Evolutionary conservation across 2,329 filamentous ascomycete genomes (phyloP).

Genomic region (Huntiella moniliformis): DNA sequence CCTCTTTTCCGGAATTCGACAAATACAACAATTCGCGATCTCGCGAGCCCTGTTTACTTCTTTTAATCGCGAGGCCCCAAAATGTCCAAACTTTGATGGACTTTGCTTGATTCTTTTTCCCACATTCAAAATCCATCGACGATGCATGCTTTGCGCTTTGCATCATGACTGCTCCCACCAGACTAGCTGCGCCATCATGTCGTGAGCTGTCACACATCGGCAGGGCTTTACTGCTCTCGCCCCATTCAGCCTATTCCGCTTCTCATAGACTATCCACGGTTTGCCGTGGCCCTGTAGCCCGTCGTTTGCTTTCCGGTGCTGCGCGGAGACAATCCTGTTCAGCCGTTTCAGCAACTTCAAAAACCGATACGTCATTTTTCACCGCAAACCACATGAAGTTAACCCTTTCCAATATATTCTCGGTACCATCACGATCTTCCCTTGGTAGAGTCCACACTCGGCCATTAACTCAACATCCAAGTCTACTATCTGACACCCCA

Average conservation of each 20-base stretch:
- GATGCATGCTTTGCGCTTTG: conserved; percentile 9
- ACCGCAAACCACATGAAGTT: conserved; percentile 7
- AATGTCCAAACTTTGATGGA: neutral
- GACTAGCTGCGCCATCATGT: conserved; percentile 8
- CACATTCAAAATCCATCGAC: neutral
- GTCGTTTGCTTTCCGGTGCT: neutral
- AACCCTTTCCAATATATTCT: conserved; percentile 6
- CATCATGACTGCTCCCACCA: conserved; percentile 10
- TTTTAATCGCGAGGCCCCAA: neutral
- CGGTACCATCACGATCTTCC: conserved; percentile 2
- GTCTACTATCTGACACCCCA: neutral
- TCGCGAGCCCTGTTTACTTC: no score
- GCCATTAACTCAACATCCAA: conserved; percentile 2
- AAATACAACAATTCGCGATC: no score
- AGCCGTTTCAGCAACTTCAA: neutral
- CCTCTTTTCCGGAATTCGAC: no score
- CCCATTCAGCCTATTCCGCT: no score
- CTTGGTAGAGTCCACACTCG: conserved; percentile 3
- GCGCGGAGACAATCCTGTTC: conserved; percentile 1
- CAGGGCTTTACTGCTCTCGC: no score
- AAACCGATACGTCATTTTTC: conserved; percentile 9
- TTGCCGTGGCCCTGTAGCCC: neutral
- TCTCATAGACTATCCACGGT: no score
- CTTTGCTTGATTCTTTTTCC: neutral
- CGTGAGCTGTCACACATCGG: neutral